Conservation (phyloP, 169 alveolate species). For the Eimeria nieschulzi region DNA sequence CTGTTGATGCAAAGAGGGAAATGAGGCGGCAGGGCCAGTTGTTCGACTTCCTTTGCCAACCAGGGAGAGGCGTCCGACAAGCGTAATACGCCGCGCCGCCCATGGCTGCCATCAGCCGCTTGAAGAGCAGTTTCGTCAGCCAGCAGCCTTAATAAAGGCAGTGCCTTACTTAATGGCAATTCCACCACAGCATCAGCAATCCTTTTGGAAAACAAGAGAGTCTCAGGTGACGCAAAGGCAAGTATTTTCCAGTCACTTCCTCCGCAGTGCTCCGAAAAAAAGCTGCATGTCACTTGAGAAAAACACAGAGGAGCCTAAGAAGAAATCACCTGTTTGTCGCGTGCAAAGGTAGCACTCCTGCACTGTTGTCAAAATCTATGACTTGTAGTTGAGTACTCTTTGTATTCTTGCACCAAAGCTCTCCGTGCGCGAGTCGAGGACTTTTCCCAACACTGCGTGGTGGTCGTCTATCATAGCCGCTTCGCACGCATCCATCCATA, state of each 20-base stretch:
- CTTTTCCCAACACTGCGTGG: background rate
- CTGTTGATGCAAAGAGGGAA: background rate
- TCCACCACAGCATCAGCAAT: slow-evolving; percentile 3
- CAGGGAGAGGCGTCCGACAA: slow-evolving; percentile 2
- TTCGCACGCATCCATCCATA: background rate
- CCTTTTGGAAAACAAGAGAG: background rate
- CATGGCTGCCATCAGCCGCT: background rate
- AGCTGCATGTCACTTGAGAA: too few species aligned
- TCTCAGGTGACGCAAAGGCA: too few species aligned
- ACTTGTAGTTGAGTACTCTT: background rate
- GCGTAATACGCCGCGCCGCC: background rate
- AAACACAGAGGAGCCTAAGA: too few species aligned
- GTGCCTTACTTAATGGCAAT: background rate
- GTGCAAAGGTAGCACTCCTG: too few species aligned
- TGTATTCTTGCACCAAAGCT: background rate
- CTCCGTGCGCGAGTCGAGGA: background rate
- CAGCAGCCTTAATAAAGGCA: background rate
- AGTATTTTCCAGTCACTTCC: too few species aligned
- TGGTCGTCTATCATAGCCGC: background rate
- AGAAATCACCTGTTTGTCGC: too few species aligned
- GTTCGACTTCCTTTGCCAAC: background rate
- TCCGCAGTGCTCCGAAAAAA: too few species aligned
- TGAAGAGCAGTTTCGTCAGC: background rate
- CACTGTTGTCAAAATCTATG: too few species aligned
- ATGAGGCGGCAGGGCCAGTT: background rate